Percentiles rank a stretch among this genome's conserved stretches.
Conservation (phyloP, 2,329 filamentous ascomycete species). For the Aspergillus awamori region DNA sequence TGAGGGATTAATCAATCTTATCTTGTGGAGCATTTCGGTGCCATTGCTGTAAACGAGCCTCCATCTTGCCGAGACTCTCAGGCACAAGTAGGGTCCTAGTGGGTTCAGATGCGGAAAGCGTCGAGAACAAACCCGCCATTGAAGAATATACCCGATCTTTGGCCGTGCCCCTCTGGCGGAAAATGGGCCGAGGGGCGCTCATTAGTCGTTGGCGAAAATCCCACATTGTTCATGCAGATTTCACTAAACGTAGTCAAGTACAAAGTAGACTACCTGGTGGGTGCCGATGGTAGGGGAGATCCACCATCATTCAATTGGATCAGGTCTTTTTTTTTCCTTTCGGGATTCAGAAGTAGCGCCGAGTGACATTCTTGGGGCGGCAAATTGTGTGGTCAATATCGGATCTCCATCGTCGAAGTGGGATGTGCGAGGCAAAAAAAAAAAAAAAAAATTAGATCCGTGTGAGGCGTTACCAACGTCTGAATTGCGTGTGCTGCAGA, state of each 20-base stretch:
- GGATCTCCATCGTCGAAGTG: background rate
- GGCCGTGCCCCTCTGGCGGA: background rate
- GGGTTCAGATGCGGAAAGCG: background rate
- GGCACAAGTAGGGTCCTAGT: constrained; percentile 7
- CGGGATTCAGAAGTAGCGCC: background rate
- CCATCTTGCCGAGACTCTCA: constrained; percentile 9
- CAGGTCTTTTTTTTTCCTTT: background rate
- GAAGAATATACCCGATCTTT: background rate
- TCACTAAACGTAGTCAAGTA: too few relatives aligned
- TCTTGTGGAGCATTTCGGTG: constrained; percentile 25
- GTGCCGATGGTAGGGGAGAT: background rate
- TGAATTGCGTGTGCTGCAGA: background rate
- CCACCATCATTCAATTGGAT: background rate
- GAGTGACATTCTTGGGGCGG: background rate
- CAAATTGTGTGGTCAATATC: background rate
- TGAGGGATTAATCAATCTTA: constrained; percentile 27
- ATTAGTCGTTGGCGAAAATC: background rate
- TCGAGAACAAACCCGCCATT: background rate
- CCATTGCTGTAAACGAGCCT: constrained; percentile 4
- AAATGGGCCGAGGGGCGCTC: background rate
- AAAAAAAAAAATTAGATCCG: too few relatives aligned
- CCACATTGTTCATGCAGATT: too few relatives aligned
- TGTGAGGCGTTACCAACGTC: background rate
- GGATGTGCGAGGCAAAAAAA: too few relatives aligned
- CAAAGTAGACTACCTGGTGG: background rate